Evolutionary conservation across 1,284 basidiomycete genomes (phyloP), one percentile per base, ranked within the genome.

Genomic region (Malassezia caprae): DNA sequence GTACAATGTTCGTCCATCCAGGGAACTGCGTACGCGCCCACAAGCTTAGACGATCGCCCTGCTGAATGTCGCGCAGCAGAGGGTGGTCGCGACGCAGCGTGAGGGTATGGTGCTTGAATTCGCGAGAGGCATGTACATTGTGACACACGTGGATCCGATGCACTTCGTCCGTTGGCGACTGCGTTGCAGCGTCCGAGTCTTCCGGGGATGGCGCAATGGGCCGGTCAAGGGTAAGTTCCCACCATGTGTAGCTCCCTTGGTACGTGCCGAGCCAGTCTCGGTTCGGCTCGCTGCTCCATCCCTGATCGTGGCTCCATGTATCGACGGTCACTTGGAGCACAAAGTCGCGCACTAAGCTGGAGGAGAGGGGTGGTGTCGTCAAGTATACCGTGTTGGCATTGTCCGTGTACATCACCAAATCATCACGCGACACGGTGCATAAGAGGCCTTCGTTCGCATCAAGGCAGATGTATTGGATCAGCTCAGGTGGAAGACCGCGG

Each of bases 181-280:
- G 12, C 15, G 24, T 8, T 3, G 35, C 6, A 15, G 8, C 10
- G 27, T 13, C 19, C 4, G 12, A 27, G 26, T 31, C 32, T 13
- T 19, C n/a, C 23, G 30, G 7, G 17, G 3, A 11, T 12, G 13
- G 15, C 11, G 23, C 12, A 7, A 12, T 19, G 11, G 43, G 51
- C 6, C 55, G 42, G 5, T 57, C 49, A 4, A 57, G 42, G 35
- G 55, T 32, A 6, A 57, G 49, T 8, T 57, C 55, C 49, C 49
- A 57, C 55, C 55, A 57, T 11, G 55, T 57, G 17, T 52, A 46
- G 48, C 55, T 57, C 2, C 49, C 55, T 17, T 57, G 43, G 37
- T 51, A 52, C 11, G 55, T 57, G 6, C 55, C 55, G 17, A 52
- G 10, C 55, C 55, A 48, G n/a, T 41, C 37, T 8, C 42, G 48